Base-by-base conservation (phyloP, 2,329 filamentous ascomycete species). In the Arthrobotrys entomopaga region DNA sequence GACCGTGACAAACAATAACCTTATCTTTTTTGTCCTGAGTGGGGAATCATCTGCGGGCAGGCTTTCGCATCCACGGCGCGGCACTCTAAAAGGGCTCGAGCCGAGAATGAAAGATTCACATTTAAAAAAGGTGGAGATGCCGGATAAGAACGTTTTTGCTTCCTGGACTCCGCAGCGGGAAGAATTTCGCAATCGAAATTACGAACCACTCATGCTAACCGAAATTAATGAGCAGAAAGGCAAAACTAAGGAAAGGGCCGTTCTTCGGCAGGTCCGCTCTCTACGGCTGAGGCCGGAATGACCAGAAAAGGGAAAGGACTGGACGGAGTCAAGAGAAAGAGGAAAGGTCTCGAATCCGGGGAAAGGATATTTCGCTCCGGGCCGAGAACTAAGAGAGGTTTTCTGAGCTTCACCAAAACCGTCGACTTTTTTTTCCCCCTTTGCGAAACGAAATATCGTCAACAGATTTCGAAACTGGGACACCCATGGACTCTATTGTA, bases 171-270 rank as follows among this genome's bases (percentile, higher is more conserved):
- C 70, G 70, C 70, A 63, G 70, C 70, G 70, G 70, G 70, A 74
- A 53, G 63, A 63, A 73, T 74, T 67, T 74, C 70, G 70, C 70
- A 65, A 74, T 74, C 70, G 65, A 64, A 66, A 74, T 74, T 74
- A 74, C 70, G 70, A 74, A 74, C 70, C 70, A 61, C 63, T 67
- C 58, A 58, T 50, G 63, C 58, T 74, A 74, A 63, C 70, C 70
- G 70, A 74, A 74, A 74, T 74, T 57, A 60, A 65, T 20, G 50
- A 65, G 24, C 34, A 38, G 29, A 65, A 54, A 40, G 56, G 50
- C 29, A 53, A 49, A 74, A 7, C 26, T 29, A 29, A 7, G 57
- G 70, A 56, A 74, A 74, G 70, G 61, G 38, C 70, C 70, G 70
- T 57, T 59, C 24, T 63, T 74, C 63, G 63, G 70, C 63, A 74